These are phyloP conservation scores for Cucumis melo DNA, from an alignment of 306 rosid species.

Conservation along the genomic window DNA sequence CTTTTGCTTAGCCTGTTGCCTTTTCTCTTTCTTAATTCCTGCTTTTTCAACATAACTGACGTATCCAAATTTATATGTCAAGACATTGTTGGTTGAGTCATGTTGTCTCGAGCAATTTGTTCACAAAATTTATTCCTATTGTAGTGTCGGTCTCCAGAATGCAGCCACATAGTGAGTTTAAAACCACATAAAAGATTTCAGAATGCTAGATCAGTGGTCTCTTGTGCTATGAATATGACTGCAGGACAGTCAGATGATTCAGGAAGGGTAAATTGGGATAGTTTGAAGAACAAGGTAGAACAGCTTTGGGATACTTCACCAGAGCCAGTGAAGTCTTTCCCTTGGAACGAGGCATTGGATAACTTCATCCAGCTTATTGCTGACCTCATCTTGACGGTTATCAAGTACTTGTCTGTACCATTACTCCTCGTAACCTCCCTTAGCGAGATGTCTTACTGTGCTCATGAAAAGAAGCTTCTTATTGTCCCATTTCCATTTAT, in stretches of 20 bases:
- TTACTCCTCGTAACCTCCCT: constrained; percentile 49
- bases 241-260: constrained; percentile 52
- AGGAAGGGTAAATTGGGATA: constrained; percentile 26
- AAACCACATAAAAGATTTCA: constrained; percentile 19
- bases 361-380: constrained; percentile 60
- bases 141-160: constrained; percentile 23
- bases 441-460: constrained; percentile 87
- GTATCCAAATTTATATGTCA: not conserved
- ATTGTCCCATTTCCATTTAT: constrained; percentile 53
- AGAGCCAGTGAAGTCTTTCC: constrained; percentile 68
- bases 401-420: constrained; percentile 60
- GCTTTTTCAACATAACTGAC: not conserved
- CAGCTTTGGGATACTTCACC: constrained; percentile 72
- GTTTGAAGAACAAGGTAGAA: constrained; percentile 25
- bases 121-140: constrained; percentile 3
- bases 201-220: constrained; percentile 19
- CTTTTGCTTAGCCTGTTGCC: not conserved
- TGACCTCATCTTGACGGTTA: constrained; percentile 51
- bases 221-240: constrained; percentile 51
- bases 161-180: constrained; percentile 11
- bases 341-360: constrained; percentile 53
- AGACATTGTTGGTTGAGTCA: not conserved
- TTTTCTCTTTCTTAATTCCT: not conserved
- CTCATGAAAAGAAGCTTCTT: constrained; percentile 54
- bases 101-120: not conserved